These are phyloP conservation scores for Amanita exitialis DNA, from an alignment of 768 basidiomycete genomes.

Conservation along the genomic window DNA sequence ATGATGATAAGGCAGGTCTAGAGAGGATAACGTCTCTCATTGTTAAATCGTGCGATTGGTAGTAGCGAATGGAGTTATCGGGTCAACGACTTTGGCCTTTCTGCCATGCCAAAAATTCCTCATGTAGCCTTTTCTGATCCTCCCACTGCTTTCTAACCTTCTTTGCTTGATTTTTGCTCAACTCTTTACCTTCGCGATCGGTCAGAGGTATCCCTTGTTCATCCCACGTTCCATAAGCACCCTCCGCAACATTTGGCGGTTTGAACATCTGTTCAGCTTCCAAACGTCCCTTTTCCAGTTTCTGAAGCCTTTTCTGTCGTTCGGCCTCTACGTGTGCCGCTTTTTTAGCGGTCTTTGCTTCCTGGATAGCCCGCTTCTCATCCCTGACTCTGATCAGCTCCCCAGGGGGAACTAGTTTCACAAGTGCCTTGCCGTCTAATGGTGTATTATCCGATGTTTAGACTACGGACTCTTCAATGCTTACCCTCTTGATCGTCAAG, in stretches of 20 bases:
- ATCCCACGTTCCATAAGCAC: conserved; percentile 77
- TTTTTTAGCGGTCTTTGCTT: conserved; percentile 75
- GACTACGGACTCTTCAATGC: conserved; percentile 10
- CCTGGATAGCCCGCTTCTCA: conserved; percentile 68
- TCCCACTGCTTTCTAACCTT: conserved; percentile 66
- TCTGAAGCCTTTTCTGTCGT: conserved; percentile 57
- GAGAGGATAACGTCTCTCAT: conserved; percentile 62
- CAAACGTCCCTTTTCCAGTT: conserved; percentile 67
- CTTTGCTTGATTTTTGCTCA: conserved; percentile 76
- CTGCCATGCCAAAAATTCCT: conserved; percentile 55
- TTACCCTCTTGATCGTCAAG: conserved; percentile 93
- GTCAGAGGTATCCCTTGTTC: conserved; percentile 70
- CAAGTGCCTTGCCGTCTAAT: conserved; percentile 86
- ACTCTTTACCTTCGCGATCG: conserved; percentile 75
- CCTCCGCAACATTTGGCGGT: conserved; percentile 66
- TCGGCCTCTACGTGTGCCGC: conserved; percentile 57
- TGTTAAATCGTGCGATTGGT: conserved; percentile 60
- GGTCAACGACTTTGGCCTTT: conserved; percentile 16
- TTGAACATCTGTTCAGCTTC: conserved; percentile 75
- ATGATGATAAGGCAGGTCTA: conserved; percentile 69
- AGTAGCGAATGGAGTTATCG: conserved; percentile 10
- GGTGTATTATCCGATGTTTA: conserved; percentile 7
- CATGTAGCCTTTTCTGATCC: conserved; percentile 69
- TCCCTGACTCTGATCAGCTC: conserved; percentile 80
- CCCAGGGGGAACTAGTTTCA: conserved; percentile 81